Evolutionary conservation across 1,139 yeast species (phyloP), one percentile per base, ranked within the genome.

Genomic region (Suhomyces bokatorum): DNA sequence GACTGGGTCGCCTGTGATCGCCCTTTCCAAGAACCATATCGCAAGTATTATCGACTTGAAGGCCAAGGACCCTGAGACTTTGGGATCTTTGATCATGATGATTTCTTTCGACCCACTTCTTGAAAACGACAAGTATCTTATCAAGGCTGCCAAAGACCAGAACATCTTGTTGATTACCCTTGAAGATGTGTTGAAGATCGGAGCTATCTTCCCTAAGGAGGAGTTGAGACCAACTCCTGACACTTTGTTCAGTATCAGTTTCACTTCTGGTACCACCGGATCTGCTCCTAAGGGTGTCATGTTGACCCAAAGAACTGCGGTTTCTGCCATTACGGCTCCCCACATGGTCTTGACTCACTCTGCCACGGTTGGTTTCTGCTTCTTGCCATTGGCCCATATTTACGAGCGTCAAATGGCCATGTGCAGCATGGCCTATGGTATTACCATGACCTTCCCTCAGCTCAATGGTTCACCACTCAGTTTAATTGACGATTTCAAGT

Each of bases 221-320:
- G 71, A 72, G 40, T 62, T 67, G 32, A 77, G 80, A 7, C 87
- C 90, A 13, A 62, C 57, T 0, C 77, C 83, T 1, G 76, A 80
- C 6, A 75, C 83, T 31, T 50, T 75, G 14, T 79, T 81, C 53
- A 83, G 91, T 40, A 81, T 87, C 50, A 81, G 86, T 35, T 87
- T 85, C 64, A 87, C 95, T 12, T 83, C 90, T 7, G 91, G 91
- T 29, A 83, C 91, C 20, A 84, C 91, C 4, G 90, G 90, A 14
- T 51, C 73, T 10, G 62, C 71, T 45, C 91, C 91, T 14, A 85
- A 85, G 62, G 91, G 91, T 38, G 91, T 83, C n/a, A 77, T 79
- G 29, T 66, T 85, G 52, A 69, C 79, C 7, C 88, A 85, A 45
- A 62, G 63, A 34, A 72, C 69, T 52, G 76, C 81, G 2, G 70